phyloP scores from a whole-genome alignment of 805 yeast species.

The Candida lessepsii region DNA sequence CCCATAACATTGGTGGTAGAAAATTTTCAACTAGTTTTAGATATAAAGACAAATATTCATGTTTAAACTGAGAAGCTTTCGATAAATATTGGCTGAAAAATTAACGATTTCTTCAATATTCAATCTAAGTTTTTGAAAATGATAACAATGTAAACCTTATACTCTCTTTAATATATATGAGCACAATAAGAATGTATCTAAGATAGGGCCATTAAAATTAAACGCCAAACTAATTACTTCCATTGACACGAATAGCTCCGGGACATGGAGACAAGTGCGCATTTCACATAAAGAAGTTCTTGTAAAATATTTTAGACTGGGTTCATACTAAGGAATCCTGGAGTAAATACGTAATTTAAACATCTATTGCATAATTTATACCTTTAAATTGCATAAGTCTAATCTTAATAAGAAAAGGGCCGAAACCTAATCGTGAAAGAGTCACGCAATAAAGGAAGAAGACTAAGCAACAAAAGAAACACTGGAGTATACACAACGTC shows the following conservation, averaged over 20 bases:
- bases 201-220: too few relatives aligned
- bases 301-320: neutral
- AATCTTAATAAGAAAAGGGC: too few relatives aligned
- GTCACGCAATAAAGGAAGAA: too few relatives aligned
- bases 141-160: neutral
- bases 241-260: slow-evolving; percentile 4
- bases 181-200: too few relatives aligned
- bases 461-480: too few relatives aligned
- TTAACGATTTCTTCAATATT: neutral
- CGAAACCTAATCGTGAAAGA: too few relatives aligned
- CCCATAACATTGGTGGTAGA: too few relatives aligned
- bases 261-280: slow-evolving; percentile 5
- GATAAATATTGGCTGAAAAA: neutral
- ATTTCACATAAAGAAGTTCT: neutral
- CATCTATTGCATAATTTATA: neutral
- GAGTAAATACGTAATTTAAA: neutral
- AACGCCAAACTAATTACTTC: neutral
- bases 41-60: too few relatives aligned
- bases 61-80: neutral
- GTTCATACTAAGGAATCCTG: neutral
- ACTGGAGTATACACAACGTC: too few relatives aligned
- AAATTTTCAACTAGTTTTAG: too few relatives aligned
- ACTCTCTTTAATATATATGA: too few relatives aligned
- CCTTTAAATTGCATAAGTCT: too few relatives aligned
- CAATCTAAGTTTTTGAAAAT: neutral